A percentile compares a stretch with the other conserved stretches of the same genome.
These are phyloP conservation scores for Ustilago esculenta DNA, from an alignment of 1,284 basidiomycete genomes.

Conservation along the genomic window DNA sequence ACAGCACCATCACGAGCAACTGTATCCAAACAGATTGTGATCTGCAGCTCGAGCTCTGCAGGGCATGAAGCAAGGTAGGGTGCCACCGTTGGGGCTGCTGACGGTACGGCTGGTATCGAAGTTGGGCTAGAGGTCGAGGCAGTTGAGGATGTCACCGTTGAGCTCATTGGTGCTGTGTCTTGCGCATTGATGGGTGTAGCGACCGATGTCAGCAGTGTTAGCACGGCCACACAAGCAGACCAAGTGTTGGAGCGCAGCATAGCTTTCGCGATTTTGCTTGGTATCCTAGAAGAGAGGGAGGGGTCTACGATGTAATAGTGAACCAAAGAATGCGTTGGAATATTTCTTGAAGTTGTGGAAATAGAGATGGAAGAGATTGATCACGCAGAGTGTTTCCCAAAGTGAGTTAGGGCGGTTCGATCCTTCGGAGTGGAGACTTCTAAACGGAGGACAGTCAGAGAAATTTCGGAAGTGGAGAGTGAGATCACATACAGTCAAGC, in stretches of 20 bases:
- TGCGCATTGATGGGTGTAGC: constrained; percentile 3
- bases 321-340: no score
- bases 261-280: background rate
- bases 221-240: constrained; percentile 2
- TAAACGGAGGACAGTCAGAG: no score
- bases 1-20: constrained; percentile 26
- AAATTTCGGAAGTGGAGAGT: no score
- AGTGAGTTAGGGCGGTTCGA: no score
- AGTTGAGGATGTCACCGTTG: background rate
- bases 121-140: constrained; percentile 6
- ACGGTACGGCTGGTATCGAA: constrained; percentile 1
- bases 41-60: constrained; percentile 22
- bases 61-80: constrained; percentile 20
- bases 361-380: no score
- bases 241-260: constrained; percentile 11
- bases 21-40: constrained; percentile 18
- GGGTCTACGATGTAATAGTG: background rate
- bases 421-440: no score
- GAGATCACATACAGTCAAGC: no score
- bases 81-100: constrained; percentile 10
- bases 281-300: background rate
- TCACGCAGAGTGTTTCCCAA: no score
- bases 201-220: constrained; percentile 2
- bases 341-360: no score
- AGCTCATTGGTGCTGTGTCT: constrained; percentile 4